Evolutionary conservation across 2,329 filamentous ascomycete genomes (phyloP), one percentile per base, ranked within the genome.

Genomic region (Grosmannia serpens): DNA sequence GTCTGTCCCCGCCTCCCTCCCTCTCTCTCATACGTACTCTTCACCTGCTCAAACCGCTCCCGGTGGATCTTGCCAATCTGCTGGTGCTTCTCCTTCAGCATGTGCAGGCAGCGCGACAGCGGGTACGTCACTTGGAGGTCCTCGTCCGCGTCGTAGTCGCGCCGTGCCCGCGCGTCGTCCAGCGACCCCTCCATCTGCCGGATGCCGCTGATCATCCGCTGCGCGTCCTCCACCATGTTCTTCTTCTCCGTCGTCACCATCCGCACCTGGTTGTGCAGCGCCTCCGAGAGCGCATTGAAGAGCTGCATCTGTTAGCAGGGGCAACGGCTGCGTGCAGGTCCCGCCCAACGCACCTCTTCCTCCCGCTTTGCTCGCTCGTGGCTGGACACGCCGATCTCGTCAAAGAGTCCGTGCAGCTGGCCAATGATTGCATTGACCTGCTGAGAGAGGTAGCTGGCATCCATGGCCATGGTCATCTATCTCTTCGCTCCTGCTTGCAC

Each of bases 361-460:
- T 97, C 92, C 67, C 94, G 82, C 55, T 83, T 80, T 70, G 97
- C 91, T 68, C 94, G 88, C 72, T 97, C 94, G 84, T 96, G 91
- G 68, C 77, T 84, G 31, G 92, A 84, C n/a, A 99, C 88, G 60
- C 94, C 94, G 68, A 99, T 99, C 70, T 99, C 92, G 71, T 99
- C 94, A 69, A 96, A 99, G 59, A 97, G 82, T 64, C 88, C 88
- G 74, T 97, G 92, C 61, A 99, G 82, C 74, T 96, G 91, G 72
- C 84, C 84, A 70, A 97, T 91, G 69, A 96, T 96, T 67, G 83
- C 90, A 65, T 90, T 94, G 75, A 99, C 89, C 82, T 97, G 94
- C 72, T 95, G 90, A 66, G 90, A 88, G 70, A 97, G 80, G 73
- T 95, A 95, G 71, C 88, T 89, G 60, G 91, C 90, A 74, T 96